Conservation (phyloP, 805 yeast genomes). For the Schwanniomyces yamadae region DNA sequence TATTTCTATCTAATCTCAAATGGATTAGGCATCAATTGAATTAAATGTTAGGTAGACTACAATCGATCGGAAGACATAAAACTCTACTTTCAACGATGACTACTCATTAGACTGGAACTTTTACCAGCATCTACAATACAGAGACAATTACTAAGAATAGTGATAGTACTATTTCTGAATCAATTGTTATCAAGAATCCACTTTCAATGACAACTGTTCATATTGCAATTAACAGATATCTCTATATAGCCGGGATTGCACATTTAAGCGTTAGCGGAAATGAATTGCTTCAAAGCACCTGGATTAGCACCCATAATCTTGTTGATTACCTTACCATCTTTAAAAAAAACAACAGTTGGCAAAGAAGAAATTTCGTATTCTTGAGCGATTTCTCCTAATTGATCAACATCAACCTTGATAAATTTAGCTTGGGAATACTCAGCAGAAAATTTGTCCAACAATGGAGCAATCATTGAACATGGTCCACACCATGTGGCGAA, state of each 20-base stretch:
- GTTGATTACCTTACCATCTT: conserved; percentile 75
- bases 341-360: conserved; percentile 73
- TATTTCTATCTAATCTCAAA: too few species aligned
- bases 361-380: conserved; percentile 54
- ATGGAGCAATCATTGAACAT: conserved; percentile 95
- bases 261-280: conserved; percentile 49
- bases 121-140: too few species aligned
- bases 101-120: too few species aligned
- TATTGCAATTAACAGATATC: neutral
- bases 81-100: too few species aligned
- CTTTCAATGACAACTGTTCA: neutral
- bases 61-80: too few species aligned
- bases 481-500: conserved; percentile 99
- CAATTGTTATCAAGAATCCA: too few species aligned
- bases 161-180: too few species aligned
- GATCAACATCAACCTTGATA: conserved; percentile 91
- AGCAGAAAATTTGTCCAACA: conserved; percentile 75
- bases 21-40: too few species aligned
- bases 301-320: conserved; percentile 91
- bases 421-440: conserved; percentile 70
- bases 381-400: conserved; percentile 72
- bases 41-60: too few species aligned
- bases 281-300: conserved; percentile 70
- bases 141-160: too few species aligned
- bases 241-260: neutral